Evolutionary conservation across 129 eudicot species (phyloP), one percentile per base, ranked within the genome.

Genomic region (Flaveria bidentis): DNA sequence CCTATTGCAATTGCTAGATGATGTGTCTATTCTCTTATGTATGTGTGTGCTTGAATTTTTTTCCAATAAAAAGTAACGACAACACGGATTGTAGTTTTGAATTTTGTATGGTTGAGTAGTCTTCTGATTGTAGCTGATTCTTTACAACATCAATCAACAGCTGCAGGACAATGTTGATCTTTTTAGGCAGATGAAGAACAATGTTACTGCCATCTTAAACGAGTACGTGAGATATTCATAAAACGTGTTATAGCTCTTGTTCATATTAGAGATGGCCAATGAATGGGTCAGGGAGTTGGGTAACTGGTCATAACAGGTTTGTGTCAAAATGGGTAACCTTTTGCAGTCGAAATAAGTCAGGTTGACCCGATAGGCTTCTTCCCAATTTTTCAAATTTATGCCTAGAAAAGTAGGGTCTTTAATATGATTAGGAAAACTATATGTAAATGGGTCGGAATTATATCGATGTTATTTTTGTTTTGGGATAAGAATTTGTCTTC

Each of bases 121-220:
- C 26, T 30, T 23, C 46, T 60, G 6, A 28, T 9, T 11, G 69
- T 16, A 41, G 75, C 77, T 69, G 64, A 85, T 65, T 45, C 63
- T 76, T 44, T 41, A n/a, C 74, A 63, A 45, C 74, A 66, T 80
- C 56, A 70, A 61, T 64, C 20, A 70, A 71, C 93, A 92, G 98
- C 80, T 90, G 78, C 98, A 87, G 91, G 88, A 90, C 16, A 92
- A 92, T 72, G 68, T 87, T 57, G 85, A 84, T 69, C 96, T 92
- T 81, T 83, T 92, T 80, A 72, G 78, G 53, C 96, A 79, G 74
- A 69, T 78, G 74, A 89, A 89, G 91, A 85, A 86, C 84, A 92
- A 88, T 79, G 36, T 92, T 67, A 74, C 76, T 16, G 81, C 87
- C 89, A 86, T 89, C 76, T 71, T 89, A 75, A 79, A 87, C 39